These are phyloP conservation scores for Agrostemma githago DNA, from an alignment of 148 eudicot genomes.

Conservation along the genomic window DNA sequence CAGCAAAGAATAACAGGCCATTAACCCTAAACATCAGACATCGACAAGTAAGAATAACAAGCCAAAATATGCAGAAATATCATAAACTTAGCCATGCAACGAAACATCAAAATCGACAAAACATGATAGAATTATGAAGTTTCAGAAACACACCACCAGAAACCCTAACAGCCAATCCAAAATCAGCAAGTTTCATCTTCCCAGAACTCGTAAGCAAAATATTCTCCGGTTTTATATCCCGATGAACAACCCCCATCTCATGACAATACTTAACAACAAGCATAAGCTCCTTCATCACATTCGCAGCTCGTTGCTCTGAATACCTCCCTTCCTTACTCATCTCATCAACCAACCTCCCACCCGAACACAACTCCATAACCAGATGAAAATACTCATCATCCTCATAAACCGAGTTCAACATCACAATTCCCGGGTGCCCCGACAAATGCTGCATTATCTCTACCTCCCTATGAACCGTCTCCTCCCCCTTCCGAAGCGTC, in stretches of 20 bases:
- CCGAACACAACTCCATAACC: slow-evolving; percentile 86
- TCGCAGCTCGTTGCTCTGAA: slow-evolving; percentile 68
- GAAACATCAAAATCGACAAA: background rate
- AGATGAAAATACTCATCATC: slow-evolving; percentile 68
- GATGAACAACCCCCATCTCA: slow-evolving; percentile 91
- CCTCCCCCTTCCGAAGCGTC: slow-evolving; percentile 86
- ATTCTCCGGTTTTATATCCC: slow-evolving; percentile 90
- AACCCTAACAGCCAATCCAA: slow-evolving; percentile 80
- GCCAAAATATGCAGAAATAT: no score
- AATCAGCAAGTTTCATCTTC: slow-evolving; percentile 83
- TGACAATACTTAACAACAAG: slow-evolving; percentile 82
- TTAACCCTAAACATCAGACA: no score
- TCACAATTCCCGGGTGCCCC: slow-evolving; percentile 87
- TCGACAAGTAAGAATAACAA: no score
- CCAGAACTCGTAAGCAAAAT: slow-evolving; percentile 62
- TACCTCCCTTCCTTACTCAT: slow-evolving; percentile 52
- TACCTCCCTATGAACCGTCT: slow-evolving; percentile 87
- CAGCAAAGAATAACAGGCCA: no score
- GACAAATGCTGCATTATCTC: slow-evolving; percentile 99
- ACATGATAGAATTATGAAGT: background rate
- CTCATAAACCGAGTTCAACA: slow-evolving; percentile 79
- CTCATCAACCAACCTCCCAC: slow-evolving; percentile 80
- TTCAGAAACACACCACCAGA: slow-evolving; percentile 48
- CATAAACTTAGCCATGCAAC: no score
- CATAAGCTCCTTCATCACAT: slow-evolving; percentile 66